A percentile compares a stretch with the other conserved stretches of the same genome.
Conservation (phyloP, 2,329 filamentous ascomycete species). For the Orbilia blumenaviensis region DNA sequence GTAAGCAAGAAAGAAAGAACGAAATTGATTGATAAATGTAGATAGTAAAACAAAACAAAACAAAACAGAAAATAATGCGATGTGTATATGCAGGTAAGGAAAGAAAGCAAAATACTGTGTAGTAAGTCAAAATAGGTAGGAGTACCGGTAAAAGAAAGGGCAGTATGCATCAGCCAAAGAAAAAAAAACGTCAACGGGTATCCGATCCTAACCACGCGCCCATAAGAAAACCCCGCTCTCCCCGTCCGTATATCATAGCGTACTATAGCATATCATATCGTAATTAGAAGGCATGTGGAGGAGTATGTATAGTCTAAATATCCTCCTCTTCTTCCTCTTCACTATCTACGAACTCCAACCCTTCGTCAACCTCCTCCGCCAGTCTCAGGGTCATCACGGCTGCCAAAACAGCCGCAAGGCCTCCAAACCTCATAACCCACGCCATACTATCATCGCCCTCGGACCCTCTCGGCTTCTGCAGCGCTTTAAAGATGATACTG, state of each 20-base stretch:
- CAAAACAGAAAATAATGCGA: too few species aligned
- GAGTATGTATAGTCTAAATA: too few species aligned
- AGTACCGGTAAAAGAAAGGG: not conserved
- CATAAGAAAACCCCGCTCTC: not conserved
- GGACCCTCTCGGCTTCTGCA: constrained; percentile 85
- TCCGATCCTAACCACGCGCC: not conserved
- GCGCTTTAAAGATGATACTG: constrained; percentile 80
- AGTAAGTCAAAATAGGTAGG: too few species aligned
- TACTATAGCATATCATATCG: not conserved
- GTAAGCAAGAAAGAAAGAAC: too few species aligned
- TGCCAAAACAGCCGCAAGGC: constrained; percentile 78
- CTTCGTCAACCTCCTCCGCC: constrained; percentile 66
- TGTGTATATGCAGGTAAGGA: too few species aligned
- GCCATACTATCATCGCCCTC: constrained; percentile 87
- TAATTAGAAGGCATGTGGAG: too few species aligned
- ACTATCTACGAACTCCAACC: constrained; percentile 51
- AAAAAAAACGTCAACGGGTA: not conserved
- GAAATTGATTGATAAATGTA: too few species aligned
- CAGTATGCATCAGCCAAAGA: not conserved
- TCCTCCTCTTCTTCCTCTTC: constrained; percentile 50
- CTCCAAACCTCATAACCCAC: constrained; percentile 85
- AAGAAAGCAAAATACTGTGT: too few species aligned
- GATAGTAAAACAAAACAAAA: too few species aligned
- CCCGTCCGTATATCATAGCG: not conserved
- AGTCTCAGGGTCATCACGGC: constrained; percentile 76